Base-by-base conservation (phyloP, 1,284 basidiomycete species). In the Mycena citricolor region DNA sequence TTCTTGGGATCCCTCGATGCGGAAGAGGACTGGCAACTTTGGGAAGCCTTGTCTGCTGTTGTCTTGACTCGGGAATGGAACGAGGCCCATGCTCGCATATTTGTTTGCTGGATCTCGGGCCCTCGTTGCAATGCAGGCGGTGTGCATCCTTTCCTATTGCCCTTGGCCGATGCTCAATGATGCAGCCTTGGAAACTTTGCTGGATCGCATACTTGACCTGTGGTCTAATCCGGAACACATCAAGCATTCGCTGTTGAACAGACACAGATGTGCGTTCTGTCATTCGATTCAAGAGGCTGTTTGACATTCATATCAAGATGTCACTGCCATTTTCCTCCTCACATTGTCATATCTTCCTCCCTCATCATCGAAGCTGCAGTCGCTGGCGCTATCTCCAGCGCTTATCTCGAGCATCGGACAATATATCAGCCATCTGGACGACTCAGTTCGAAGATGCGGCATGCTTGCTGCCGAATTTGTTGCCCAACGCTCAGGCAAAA, bases 401-500 rank as follows among this genome's bases (percentile, higher is more conserved):
- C 87, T 98, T 58, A 76, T 98, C 44, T 70, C 74, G 16, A 82
- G 83, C 5, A 76, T 97, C 22, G 80, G 86, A 8, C 66, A 67
- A 5, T 95, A 94, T 58, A 81, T 97, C 31, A 74, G 73, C 1
- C 92, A 97, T 57, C 68, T 86, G 4, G 91, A 95, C 46, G 67
- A 74, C 4, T 74, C 79, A 2, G 76, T 97, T 11, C 83, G 94
- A 2, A 75, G 86, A n/a, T 86, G 92, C 53, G 95, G 95, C 2
- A 97, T 98, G 94, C 76, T 98, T 10, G 81, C 83, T 0, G 95
- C 90, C 0, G 95, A 99, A 63, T 68, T 87, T 38, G 74, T 88
- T 11, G 86, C 88, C 1, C 63, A 68, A 6, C 67, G 69, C 25
- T 69, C 72, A 4, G 74, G 80, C 1, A 87, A 86, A 61, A 73